A percentile compares a stretch with the other conserved stretches of the same genome.
Evolutionary conservation across 2,329 filamentous ascomycete genomes (phyloP).

Genomic region (Pestalotiopsis fici): DNA sequence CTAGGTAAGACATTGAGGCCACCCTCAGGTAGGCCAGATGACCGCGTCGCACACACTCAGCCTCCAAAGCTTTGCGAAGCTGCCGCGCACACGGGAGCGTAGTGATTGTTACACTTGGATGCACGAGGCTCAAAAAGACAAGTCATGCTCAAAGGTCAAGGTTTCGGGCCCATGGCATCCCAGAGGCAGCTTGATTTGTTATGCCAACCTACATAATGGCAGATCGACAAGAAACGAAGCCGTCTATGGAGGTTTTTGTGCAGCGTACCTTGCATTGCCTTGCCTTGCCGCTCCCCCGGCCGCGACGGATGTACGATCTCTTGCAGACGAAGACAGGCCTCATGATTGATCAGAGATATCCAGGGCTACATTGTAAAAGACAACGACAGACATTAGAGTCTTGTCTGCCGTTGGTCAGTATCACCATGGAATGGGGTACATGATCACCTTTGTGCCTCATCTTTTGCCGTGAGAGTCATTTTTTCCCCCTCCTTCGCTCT

Average conservation of each 20-base stretch:
- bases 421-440: background rate
- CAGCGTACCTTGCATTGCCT: constrained; percentile 10
- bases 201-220: background rate
- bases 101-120: constrained; percentile 7
- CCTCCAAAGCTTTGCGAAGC: constrained; percentile 8
- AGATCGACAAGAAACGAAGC: constrained; percentile 2
- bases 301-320: background rate
- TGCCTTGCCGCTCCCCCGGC: constrained; percentile 1
- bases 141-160: constrained; percentile 7
- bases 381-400: background rate
- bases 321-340: background rate
- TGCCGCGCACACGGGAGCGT: constrained; percentile 1
- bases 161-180: background rate
- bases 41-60: background rate
- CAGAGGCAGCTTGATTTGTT: background rate
- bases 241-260: background rate
- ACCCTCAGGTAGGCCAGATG: constrained; percentile 1
- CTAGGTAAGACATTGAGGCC: constrained; percentile 10
- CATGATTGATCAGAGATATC: background rate
- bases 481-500: background rate
- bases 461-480: background rate
- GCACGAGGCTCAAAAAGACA: constrained; percentile 3
- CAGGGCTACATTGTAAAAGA: too few relatives aligned
- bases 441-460: background rate
- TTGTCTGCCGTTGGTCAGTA: background rate